Conservation (phyloP, 768 basidiomycete species). For the Suillus hirtellus region DNA sequence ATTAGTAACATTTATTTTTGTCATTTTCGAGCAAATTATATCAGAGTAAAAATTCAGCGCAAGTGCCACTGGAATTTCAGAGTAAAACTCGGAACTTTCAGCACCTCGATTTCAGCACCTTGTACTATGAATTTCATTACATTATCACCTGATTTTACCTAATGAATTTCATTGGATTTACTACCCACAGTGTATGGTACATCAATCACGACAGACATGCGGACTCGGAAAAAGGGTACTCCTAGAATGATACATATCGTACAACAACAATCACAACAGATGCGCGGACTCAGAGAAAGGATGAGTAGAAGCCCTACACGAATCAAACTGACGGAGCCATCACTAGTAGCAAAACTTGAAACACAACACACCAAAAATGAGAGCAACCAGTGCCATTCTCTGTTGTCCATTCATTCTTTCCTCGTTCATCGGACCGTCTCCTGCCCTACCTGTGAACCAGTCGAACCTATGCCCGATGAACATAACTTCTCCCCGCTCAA, state of each 20-base stretch:
- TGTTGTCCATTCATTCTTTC: constrained; percentile 44
- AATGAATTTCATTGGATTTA: too few species aligned
- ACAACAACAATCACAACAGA: background rate
- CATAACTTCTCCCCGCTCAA: constrained; percentile 43
- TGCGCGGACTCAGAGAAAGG: background rate
- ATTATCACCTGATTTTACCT: too few species aligned
- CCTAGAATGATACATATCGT: background rate
- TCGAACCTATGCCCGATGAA: constrained; percentile 49
- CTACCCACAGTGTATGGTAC: too few species aligned
- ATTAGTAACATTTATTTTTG: too few species aligned
- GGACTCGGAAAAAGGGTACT: background rate
- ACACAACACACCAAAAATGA: constrained; percentile 1
- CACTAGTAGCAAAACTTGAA: background rate
- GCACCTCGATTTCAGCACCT: too few species aligned
- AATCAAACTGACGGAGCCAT: background rate
- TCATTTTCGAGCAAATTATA: too few species aligned
- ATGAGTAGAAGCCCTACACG: background rate
- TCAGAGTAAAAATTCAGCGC: too few species aligned
- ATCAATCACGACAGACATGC: background rate
- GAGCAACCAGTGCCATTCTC: constrained; percentile 26
- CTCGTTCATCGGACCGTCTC: constrained; percentile 42
- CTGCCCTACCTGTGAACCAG: constrained; percentile 50
- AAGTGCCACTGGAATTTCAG: too few species aligned
- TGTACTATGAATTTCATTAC: too few species aligned
- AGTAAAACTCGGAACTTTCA: too few species aligned